These are phyloP conservation scores for Mucor indicus DNA, from an alignment of 371 early-diverging fungal genomes.

Conservation along the genomic window DNA sequence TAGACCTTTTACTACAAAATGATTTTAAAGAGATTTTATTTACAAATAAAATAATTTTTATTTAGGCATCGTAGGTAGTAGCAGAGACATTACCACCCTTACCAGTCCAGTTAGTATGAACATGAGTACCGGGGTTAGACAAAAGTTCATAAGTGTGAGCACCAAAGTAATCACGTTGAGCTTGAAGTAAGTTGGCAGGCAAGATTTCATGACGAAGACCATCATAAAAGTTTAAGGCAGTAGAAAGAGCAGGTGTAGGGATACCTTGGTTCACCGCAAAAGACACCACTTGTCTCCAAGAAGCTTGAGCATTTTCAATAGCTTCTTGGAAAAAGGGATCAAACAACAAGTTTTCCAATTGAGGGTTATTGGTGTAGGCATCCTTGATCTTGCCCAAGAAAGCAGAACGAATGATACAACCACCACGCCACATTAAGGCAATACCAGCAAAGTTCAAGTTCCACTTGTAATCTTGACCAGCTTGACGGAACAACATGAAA, in stretches of 20 bases:
- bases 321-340: slow-evolving; percentile 93
- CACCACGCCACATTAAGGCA: slow-evolving; percentile 98
- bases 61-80: slow-evolving; percentile 32
- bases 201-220: slow-evolving; percentile 87
- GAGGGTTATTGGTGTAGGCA: slow-evolving; percentile 83
- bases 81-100: slow-evolving; percentile 74
- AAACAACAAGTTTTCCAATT: slow-evolving; percentile 83
- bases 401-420: slow-evolving; percentile 96
- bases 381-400: slow-evolving; percentile 95
- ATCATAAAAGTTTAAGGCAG: slow-evolving; percentile 94
- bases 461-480: slow-evolving; percentile 90
- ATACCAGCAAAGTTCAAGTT: slow-evolving; percentile 93
- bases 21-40: background rate
- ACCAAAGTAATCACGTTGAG: slow-evolving; percentile 97
- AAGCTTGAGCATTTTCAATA: slow-evolving; percentile 72
- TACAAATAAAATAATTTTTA: background rate
- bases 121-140: slow-evolving; percentile 68
- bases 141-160: slow-evolving; percentile 94
- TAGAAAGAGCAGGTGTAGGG: slow-evolving; percentile 87
- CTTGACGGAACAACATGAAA: slow-evolving; percentile 96
- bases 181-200: slow-evolving; percentile 96
- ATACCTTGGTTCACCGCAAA: slow-evolving; percentile 82
- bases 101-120: slow-evolving; percentile 97
- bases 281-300: slow-evolving; percentile 88
- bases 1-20: slow-evolving; percentile 4